Percentiles rank a stretch among this genome's conserved stretches.
These are phyloP conservation scores for Sporothrix globosa DNA, from an alignment of 2,329 filamentous ascomycete species.

Conservation along the genomic window DNA sequence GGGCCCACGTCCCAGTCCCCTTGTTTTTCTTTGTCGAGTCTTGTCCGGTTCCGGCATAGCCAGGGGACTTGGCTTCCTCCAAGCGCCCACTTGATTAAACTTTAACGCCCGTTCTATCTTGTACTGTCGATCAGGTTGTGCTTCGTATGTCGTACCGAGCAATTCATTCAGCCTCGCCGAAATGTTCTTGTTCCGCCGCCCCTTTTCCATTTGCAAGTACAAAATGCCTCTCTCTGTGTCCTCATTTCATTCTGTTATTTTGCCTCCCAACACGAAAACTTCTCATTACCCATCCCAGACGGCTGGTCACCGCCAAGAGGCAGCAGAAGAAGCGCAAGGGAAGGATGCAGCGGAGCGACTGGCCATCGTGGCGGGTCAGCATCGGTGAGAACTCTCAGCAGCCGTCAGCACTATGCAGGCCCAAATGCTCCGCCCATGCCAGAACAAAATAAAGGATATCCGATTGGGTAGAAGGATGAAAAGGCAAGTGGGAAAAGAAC, in stretches of 20 bases:
- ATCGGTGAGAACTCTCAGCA: constrained; percentile 22
- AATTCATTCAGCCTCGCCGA: background rate
- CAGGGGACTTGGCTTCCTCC: background rate
- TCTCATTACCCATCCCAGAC: too few relatives aligned
- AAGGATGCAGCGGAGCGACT: background rate
- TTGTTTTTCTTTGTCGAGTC: background rate
- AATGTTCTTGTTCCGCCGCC: background rate
- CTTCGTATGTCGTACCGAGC: background rate
- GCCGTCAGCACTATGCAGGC: background rate
- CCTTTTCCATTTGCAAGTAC: background rate
- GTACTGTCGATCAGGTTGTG: background rate
- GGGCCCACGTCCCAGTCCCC: background rate
- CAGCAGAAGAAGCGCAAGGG: background rate
- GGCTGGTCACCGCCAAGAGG: background rate
- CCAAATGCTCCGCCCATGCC: background rate
- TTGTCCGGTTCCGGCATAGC: constrained; percentile 19
- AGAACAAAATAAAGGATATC: background rate
- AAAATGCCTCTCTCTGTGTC: background rate
- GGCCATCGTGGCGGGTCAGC: background rate
- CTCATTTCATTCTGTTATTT: background rate
- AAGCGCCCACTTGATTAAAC: background rate
- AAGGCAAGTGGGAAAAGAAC: background rate
- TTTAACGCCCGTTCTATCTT: background rate
- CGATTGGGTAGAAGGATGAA: background rate
- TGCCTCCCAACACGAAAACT: too few relatives aligned